Evolutionary conservation across 163 green algal species (phyloP).

Genomic region (Scenedesmus sp.): DNA sequence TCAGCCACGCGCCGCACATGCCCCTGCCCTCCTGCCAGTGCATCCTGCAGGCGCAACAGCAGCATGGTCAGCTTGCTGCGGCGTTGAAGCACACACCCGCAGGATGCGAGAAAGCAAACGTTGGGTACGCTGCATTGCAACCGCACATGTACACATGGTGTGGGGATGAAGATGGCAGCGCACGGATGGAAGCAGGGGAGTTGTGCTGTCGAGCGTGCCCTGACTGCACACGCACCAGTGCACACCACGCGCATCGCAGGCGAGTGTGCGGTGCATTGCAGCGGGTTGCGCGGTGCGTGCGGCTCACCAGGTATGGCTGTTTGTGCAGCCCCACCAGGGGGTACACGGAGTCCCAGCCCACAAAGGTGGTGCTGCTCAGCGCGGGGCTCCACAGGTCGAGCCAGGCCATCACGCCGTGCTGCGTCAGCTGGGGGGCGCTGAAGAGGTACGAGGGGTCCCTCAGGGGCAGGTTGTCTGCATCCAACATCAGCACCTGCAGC

Average conservation of each 20-base stretch:
- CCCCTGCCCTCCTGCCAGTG: constrained; percentile 4
- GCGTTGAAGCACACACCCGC: too few relatives aligned
- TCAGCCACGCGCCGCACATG: constrained; percentile 23
- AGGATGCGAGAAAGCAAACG: too few relatives aligned
- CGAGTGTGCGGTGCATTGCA: not conserved
- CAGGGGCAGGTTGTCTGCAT: constrained; percentile 72
- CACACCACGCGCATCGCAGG: too few relatives aligned
- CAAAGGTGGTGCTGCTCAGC: constrained; percentile 11
- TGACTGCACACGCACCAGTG: too few relatives aligned
- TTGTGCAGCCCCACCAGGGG: constrained; percentile 16
- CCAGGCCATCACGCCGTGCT: constrained; percentile 64
- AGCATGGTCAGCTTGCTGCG: not conserved
- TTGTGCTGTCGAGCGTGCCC: too few relatives aligned
- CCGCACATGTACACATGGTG: too few relatives aligned
- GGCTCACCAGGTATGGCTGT: constrained; percentile 8
- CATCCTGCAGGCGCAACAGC: constrained; percentile 4
- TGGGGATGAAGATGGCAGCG: too few relatives aligned
- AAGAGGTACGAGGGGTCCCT: constrained; percentile 62
- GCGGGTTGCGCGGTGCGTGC: not conserved
- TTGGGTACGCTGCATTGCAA: too few relatives aligned
- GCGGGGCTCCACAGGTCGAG: constrained; percentile 24
- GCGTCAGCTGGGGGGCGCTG: not conserved
- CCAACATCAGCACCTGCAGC: constrained; percentile 69
- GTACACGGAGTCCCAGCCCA: constrained; percentile 1
- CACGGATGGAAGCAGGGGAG: too few relatives aligned